Evolutionary conservation across 2,329 filamentous ascomycete species (phyloP), one percentile per base, ranked within the genome.

Genomic region (Aspergillus bombycis): DNA sequence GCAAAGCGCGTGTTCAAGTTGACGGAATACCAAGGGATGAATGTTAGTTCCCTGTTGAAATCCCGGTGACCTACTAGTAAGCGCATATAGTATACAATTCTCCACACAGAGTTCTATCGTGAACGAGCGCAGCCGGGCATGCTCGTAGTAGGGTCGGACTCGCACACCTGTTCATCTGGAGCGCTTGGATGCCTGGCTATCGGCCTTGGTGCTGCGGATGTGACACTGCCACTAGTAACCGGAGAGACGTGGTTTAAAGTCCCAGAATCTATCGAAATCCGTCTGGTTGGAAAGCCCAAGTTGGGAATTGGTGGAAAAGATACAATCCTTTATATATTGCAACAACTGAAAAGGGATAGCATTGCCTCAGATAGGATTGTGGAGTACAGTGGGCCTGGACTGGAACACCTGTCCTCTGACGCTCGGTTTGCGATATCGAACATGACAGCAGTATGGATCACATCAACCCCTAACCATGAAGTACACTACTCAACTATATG

Each of bases 171-270:
- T 61, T 81, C 79, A 1, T 73, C 78, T 1, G 82, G 82, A 0
- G 75, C 76, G 1, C 70, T 82, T 30, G 77, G 78, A 0, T 77
- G 74, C 38, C 70, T 84, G 10, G 75, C 79, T 3, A 79, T 83
- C n/a, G 82, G 82, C 0, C 70, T 83, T 1, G 81, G 82, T 0
- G 80, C 76, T 5, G 79, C 81, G 19, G 82, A 83, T 64, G 81
- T 83, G 1, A 78, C 77, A 9, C 76, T 83, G 70, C 73, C 78
- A 1, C 70, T 84, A 36, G 77, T 82, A 0, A 82, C 80, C 1
- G 81, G 82, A 3, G 76, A 82, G 63, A 83, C 78, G 0, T 84
- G 81, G 81, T 81, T 84, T 69, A 77, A 77, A 28, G 74, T 83
- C 0, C 81, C 82, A 0, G 80, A 83, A 63, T 74, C 74, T 1